Percentiles rank a stretch among this genome's conserved stretches.
Conservation (phyloP, 345 rosid genomes). For the Arabidopsis suecica region DNA sequence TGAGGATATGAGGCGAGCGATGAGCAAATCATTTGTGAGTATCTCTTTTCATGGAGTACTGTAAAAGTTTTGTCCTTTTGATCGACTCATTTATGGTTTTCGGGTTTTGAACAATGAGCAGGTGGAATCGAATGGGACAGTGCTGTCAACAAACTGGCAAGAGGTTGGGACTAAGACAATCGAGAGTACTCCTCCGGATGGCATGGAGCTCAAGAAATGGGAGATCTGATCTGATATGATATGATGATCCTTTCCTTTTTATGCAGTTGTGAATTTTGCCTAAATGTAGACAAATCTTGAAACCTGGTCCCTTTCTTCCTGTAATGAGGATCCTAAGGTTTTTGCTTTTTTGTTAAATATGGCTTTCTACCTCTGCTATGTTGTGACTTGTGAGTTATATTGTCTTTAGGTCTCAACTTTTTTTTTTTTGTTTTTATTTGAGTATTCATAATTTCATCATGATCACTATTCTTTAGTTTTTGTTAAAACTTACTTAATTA, state of each 20-base stretch:
- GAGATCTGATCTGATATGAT: constrained; percentile 43
- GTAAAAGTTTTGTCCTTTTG: neutral
- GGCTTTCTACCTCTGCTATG: neutral
- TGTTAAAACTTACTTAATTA: neutral
- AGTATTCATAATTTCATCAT: neutral
- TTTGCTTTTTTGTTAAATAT: constrained; percentile 21
- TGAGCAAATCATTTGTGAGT: constrained; percentile 97
- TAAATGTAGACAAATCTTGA: constrained; percentile 16
- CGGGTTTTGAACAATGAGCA: constrained; percentile 34
- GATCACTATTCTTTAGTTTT: neutral
- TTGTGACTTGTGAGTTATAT: neutral
- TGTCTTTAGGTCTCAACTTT: neutral
- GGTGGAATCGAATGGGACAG: constrained; percentile 96
- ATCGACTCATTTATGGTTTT: neutral
- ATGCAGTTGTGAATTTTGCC: constrained; percentile 13
- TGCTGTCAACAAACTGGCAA: constrained; percentile 96
- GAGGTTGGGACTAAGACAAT: constrained; percentile 89
- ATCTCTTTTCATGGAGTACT: neutral
- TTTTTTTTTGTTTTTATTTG: neutral
- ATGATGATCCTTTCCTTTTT: neutral
- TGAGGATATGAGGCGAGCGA: constrained; percentile 90
- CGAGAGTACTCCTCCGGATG: constrained; percentile 92
- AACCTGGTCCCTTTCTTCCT: constrained; percentile 25
- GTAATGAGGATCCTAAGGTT: constrained; percentile 32
- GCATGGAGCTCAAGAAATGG: constrained; percentile 97